Percentiles rank a stretch among this genome's conserved stretches.
Conservation (phyloP, 352 stramenopile species). For the Nothophytophthora sp. region DNA sequence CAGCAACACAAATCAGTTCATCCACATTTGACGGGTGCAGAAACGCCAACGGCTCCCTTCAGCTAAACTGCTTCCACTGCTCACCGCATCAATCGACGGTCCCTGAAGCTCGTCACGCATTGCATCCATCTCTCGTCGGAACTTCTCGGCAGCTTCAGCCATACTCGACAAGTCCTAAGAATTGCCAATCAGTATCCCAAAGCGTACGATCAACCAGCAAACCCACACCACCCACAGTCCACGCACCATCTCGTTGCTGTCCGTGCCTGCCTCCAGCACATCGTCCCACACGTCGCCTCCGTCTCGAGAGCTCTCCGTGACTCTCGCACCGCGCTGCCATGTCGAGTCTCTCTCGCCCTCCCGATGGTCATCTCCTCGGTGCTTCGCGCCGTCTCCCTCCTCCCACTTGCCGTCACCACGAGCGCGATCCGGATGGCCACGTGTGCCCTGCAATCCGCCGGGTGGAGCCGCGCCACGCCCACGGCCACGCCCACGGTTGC, state of each 20-base stretch:
- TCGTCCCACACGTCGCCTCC: conserved; percentile 82
- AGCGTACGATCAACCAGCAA: too few species aligned
- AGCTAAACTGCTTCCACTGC: background rate
- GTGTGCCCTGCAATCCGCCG: conserved; percentile 22
- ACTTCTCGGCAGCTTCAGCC: conserved; percentile 77
- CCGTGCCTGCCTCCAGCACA: conserved; percentile 45
- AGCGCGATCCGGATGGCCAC: conserved; percentile 46
- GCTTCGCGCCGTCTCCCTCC: conserved; percentile 43
- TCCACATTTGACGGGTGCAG: too few species aligned
- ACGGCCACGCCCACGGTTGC: conserved; percentile 74
- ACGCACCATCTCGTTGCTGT: conserved; percentile 67
- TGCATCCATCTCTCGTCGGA: conserved; percentile 85
- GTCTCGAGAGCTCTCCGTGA: conserved; percentile 31
- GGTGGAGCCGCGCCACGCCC: conserved; percentile 45
- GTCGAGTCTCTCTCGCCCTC: conserved; percentile 46
- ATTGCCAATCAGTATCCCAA: conserved; percentile 32
- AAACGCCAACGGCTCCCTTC: too few species aligned
- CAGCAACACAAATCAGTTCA: too few species aligned
- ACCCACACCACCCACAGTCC: too few species aligned
- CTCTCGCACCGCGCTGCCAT: conserved; percentile 60
- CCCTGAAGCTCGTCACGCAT: conserved; percentile 62
- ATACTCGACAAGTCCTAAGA: conserved; percentile 85
- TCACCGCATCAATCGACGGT: conserved; percentile 35
- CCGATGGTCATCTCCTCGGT: conserved; percentile 27
- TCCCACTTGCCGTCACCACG: conserved; percentile 58